Base-by-base conservation (phyloP, 2,329 filamentous ascomycete species). In the Ustilaginoidea virens region DNA sequence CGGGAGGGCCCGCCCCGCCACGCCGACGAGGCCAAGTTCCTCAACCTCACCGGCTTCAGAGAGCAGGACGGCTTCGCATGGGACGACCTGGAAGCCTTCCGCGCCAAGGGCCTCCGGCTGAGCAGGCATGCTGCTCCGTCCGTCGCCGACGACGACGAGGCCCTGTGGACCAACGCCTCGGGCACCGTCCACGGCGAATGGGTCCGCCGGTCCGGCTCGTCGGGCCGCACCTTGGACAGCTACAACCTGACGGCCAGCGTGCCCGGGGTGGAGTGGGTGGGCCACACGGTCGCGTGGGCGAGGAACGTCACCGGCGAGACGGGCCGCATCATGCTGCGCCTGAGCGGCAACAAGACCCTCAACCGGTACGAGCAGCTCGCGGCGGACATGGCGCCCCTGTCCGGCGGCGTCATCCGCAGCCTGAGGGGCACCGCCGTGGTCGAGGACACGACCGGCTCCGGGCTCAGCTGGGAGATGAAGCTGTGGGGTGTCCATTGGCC, bases 401-500 rank as follows among this genome's bases (percentile, higher is more conserved):
- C 58, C n/a, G 61, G 61, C 8, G 59, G 66, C n/a, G 54, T 67
- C 16, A 66, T 75, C 18, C 74, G 80, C 27, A 71, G 80, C 43
- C 69, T 87, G 30, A 69, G 67, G 32, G 80, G 74, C 1, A 70
- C 73, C 5, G 56, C 87, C 29, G 74, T 69, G 5, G 60, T 94
- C 22, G 74, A 83, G 41, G 83, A 90, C 42, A 69, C 32, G 69
- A 69, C 39, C 63, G 69, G 54, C 7, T 50, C 52, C 35, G 78
- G 79, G 5, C 76, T 76, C 45, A 80, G 72, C 39, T 86, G 80
- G 74, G 77, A 86, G 40, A 73, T 92, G 55, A 66, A 70, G 29
- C 56, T 93, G 28, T 76, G 83, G 51, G 90, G 90, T 4, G 67
- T 92, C 4, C 87, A 96, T 56, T 92, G 85, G 63, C 74, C 79